These are phyloP conservation scores for Globisporangium irregulare DNA, from an alignment of 352 stramenopile species.

Conservation along the genomic window DNA sequence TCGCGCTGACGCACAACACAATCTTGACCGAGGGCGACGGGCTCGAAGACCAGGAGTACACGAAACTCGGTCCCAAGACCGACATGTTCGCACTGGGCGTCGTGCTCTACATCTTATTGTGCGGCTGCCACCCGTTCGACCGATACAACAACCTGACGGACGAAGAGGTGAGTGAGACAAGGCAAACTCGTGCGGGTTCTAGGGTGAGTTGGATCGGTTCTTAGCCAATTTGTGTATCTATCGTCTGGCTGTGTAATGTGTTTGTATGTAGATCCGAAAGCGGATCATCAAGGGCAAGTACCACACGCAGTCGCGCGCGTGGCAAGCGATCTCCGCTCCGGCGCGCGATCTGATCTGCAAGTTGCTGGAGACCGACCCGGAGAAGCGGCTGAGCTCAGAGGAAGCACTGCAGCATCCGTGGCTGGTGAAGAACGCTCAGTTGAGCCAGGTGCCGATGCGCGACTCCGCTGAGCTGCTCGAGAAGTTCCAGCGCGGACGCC, in stretches of 20 bases:
- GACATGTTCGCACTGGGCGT: conserved; percentile 85
- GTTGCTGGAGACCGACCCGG: conserved; percentile 59
- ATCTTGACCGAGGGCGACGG: conserved; percentile 20
- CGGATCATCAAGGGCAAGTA: conserved; percentile 80
- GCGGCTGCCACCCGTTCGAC: conserved; percentile 80
- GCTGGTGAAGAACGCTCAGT: conserved; percentile 50
- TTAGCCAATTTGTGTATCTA: background rate
- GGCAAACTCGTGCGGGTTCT: no score
- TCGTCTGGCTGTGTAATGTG: background rate
- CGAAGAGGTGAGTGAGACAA: conserved; percentile 46
- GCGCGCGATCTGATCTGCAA: conserved; percentile 73
- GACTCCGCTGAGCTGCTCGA: conserved; percentile 71
- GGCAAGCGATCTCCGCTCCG: conserved; percentile 61
- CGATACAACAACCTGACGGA: conserved; percentile 85
- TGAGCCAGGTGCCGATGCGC: conserved; percentile 55
- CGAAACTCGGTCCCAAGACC: conserved; percentile 60
- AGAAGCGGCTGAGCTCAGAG: conserved; percentile 61
- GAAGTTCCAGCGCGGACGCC: conserved; percentile 76
- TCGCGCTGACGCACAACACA: background rate
- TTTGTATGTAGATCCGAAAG: conserved; percentile 51
- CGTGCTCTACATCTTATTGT: conserved; percentile 84
- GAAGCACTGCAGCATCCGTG: conserved; percentile 73
- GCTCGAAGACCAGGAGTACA: conserved; percentile 30
- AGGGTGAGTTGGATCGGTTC: no score
- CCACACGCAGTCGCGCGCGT: conserved; percentile 64